These are phyloP conservation scores for Amesomyces nigricolor DNA, from an alignment of 2,329 filamentous ascomycete species.

Conservation along the genomic window DNA sequence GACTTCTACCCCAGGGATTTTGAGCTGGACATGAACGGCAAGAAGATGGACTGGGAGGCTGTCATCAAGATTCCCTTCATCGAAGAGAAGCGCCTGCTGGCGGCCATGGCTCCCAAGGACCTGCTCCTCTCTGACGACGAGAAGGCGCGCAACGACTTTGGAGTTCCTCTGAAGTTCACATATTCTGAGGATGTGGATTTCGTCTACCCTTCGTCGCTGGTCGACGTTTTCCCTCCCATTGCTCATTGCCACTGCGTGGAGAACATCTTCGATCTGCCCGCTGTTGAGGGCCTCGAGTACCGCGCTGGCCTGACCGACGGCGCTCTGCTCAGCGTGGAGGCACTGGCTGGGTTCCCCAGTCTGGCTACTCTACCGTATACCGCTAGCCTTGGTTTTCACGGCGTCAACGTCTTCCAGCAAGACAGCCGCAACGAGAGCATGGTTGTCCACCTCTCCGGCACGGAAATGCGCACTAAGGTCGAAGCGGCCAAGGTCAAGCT, in stretches of 20 bases:
- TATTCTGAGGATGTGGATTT: constrained; percentile 74
- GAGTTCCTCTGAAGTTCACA: constrained; percentile 87
- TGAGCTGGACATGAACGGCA: constrained; percentile 97
- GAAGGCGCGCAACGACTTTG: constrained; percentile 79
- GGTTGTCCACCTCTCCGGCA: constrained; percentile 75
- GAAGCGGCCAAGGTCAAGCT: constrained; percentile 72
- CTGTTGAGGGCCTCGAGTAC: constrained; percentile 82
- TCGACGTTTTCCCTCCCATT: constrained; percentile 86
- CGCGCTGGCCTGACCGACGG: constrained; percentile 79
- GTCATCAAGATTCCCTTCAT: constrained; percentile 99
- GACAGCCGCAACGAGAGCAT: constrained; percentile 97
- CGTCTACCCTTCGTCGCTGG: constrained; percentile 79
- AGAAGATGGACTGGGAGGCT: constrained; percentile 99
- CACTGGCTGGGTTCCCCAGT: constrained; percentile 91
- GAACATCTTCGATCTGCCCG: constrained; percentile 93
- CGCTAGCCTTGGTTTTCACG: constrained; percentile 77
- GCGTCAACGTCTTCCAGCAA: constrained; percentile 90
- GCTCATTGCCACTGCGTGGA: constrained; percentile 83
- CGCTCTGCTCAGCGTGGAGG: constrained; percentile 71
- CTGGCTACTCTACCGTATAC: constrained; percentile 80
- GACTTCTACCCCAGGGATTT: constrained; percentile 98
- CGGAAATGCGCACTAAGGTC: constrained; percentile 63
- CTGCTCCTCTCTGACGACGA: constrained; percentile 71
- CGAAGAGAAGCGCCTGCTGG: constrained; percentile 77
- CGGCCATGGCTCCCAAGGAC: constrained; percentile 82